Percentiles rank a stretch among this genome's conserved stretches.
Evolutionary conservation across 2,329 filamentous ascomycete genomes (phyloP).

Genomic region (Aspergillus novofumigatus): DNA sequence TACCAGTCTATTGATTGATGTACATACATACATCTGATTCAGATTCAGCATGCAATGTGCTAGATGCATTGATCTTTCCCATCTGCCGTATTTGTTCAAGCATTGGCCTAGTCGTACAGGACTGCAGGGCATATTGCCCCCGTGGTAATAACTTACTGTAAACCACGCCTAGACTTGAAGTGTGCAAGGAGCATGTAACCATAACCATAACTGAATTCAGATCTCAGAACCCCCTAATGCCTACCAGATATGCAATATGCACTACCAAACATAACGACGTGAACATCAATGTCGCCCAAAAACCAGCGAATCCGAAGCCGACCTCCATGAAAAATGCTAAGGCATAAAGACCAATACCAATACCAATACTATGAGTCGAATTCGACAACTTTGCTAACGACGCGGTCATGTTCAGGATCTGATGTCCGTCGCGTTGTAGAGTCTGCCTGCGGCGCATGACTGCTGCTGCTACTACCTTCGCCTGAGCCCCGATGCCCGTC

Average conservation of each 20-base stretch:
- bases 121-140: too few species aligned
- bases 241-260: not conserved
- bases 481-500: conserved; percentile 8
- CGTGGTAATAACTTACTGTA: too few species aligned
- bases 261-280: not conserved
- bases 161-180: too few species aligned
- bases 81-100: not conserved
- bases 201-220: not conserved
- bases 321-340: not conserved
- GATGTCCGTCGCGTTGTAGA: conserved; percentile 8
- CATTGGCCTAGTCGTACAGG: not conserved
- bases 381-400: conserved; percentile 38
- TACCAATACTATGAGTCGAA: conserved; percentile 26
- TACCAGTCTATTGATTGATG: not conserved
- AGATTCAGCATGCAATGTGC: not conserved
- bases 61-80: not conserved
- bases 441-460: conserved; percentile 1
- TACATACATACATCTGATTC: not conserved
- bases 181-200: not conserved
- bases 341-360: conserved; percentile 4
- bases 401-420: conserved; percentile 15
- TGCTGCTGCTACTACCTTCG: conserved; percentile 2
- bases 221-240: not conserved
- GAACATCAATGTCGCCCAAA: not conserved
- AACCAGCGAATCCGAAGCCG: not conserved